phyloP scores from a whole-genome alignment of 164 flowering plant genomes.

The Akebia trifoliata region DNA sequence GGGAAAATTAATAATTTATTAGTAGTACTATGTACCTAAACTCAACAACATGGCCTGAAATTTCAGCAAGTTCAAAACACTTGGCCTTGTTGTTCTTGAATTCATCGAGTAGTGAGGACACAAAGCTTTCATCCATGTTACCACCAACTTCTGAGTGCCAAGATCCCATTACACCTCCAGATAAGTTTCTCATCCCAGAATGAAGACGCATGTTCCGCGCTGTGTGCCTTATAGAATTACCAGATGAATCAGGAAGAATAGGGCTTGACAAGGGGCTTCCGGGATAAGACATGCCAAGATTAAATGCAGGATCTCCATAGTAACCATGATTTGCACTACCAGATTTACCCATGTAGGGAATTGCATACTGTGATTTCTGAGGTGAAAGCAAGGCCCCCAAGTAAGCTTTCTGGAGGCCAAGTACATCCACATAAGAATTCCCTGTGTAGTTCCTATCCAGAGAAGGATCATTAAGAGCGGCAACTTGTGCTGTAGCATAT shows the following conservation, averaged over 20 bases:
- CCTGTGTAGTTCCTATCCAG: slow-evolving; percentile 48
- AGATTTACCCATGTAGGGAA: slow-evolving; percentile 43
- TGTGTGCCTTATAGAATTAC: slow-evolving; percentile 67
- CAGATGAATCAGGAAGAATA: slow-evolving; percentile 55
- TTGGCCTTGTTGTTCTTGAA: slow-evolving; percentile 75
- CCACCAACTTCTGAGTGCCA: slow-evolving; percentile 49
- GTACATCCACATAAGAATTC: slow-evolving; percentile 49
- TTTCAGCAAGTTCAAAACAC: slow-evolving; percentile 81
- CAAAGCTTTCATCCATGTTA: slow-evolving; percentile 50
- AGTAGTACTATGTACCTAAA: slow-evolving; percentile 60
- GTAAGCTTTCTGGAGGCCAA: slow-evolving; percentile 68
- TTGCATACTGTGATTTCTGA: slow-evolving; percentile 63
- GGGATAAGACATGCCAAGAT: slow-evolving; percentile 64
- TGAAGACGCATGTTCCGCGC: slow-evolving; percentile 53
- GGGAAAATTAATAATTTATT: neutral
- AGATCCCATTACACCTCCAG: slow-evolving; percentile 57
- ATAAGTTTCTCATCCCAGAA: slow-evolving; percentile 56
- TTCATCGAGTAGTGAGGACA: slow-evolving; percentile 69
- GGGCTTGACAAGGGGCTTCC: slow-evolving; percentile 73
- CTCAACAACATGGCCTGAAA: slow-evolving; percentile 84
- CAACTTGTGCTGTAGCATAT: slow-evolving; percentile 40
- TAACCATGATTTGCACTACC: slow-evolving; percentile 52
- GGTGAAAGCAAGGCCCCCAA: slow-evolving; percentile 52
- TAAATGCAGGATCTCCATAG: slow-evolving; percentile 60
- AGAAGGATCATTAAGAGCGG: slow-evolving; percentile 58